Conservation (phyloP, 73 alveolate species). For the Breviolum minutum region DNA sequence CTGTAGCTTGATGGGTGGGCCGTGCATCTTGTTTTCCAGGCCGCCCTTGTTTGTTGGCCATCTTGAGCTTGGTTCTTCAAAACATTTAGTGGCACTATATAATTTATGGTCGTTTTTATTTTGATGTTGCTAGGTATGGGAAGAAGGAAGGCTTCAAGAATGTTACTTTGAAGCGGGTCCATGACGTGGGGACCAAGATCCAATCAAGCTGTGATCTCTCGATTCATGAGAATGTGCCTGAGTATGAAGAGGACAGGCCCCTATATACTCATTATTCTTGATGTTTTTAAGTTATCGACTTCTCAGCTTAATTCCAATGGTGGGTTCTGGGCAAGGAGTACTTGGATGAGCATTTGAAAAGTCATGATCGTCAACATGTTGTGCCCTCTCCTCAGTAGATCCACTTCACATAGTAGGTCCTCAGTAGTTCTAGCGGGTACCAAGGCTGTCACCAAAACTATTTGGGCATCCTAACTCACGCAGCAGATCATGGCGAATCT, state of each 20-base stretch:
- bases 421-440: not conserved
- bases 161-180: not conserved
- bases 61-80: not conserved
- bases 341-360: not conserved
- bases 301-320: not conserved
- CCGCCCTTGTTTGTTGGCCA: not conserved
- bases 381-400: not conserved
- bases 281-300: not conserved
- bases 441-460: not conserved
- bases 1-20: not conserved
- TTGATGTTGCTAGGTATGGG: not conserved
- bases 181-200: not conserved
- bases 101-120: not conserved
- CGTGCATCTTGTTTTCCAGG: not conserved
- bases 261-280: not conserved
- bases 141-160: not conserved
- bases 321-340: not conserved
- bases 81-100: not conserved
- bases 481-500: not conserved
- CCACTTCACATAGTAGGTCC: not conserved
- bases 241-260: conserved; percentile 1
- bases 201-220: not conserved
- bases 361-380: not conserved
- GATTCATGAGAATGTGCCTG: not conserved
- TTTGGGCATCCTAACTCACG: conserved; percentile 27